Evolutionary conservation across 371 early-diverging fungal genomes (phyloP).

Genomic region (Apophysomyces elegans): DNA sequence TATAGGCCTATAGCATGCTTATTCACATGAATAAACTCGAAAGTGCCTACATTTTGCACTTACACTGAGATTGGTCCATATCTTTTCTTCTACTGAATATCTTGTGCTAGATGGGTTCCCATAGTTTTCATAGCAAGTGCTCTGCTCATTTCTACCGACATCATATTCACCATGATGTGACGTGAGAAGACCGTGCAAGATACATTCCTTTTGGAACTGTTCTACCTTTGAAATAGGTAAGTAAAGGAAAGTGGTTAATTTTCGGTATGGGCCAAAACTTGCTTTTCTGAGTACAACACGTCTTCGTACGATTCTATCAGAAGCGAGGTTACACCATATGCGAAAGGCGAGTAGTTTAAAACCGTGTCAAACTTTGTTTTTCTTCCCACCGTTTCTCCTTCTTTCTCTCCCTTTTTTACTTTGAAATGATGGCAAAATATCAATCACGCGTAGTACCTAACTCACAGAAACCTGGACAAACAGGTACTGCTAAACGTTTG

Average conservation of each 20-base stretch:
- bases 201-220: not conserved
- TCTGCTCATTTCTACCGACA: too few species aligned
- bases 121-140: too few species aligned
- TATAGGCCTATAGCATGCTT: not conserved
- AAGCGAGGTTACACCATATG: not conserved
- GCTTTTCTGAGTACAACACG: too few species aligned
- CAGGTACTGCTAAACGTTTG: slow-evolving; percentile 23
- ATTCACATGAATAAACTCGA: not conserved
- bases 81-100: too few species aligned
- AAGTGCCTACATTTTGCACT: not conserved
- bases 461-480: slow-evolving; percentile 37
- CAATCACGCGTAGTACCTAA: slow-evolving; percentile 42
- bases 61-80: too few species aligned
- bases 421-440: slow-evolving; percentile 14
- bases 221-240: not conserved
- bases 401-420: not conserved
- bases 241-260: too few species aligned
- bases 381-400: not conserved
- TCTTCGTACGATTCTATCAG: not conserved
- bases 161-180: too few species aligned
- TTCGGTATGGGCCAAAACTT: too few species aligned
- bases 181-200: too few species aligned
- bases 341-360: not conserved
- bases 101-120: too few species aligned
- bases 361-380: slow-evolving; percentile 6